Percentiles rank a stretch among this genome's conserved stretches.
phyloP scores from a whole-genome alignment of 2,329 filamentous ascomycete species.

The Epichloe sylvatica region DNA sequence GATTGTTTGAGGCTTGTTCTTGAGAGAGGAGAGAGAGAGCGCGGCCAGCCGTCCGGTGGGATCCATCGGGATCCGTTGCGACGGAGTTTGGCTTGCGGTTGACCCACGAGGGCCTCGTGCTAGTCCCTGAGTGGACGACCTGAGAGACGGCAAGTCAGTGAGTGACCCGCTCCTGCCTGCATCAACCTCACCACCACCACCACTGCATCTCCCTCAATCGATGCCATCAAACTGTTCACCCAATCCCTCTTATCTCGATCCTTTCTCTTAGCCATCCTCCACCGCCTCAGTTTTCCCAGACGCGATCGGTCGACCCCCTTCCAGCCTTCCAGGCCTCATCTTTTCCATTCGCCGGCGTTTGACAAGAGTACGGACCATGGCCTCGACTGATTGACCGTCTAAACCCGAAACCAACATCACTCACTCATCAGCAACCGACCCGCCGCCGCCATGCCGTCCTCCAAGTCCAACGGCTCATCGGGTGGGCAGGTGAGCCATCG shows the following conservation, averaged over 20 bases:
- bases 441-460: conserved; percentile 31
- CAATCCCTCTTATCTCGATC: no score
- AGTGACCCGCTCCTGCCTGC: neutral
- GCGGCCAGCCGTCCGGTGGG: neutral
- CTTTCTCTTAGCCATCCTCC: neutral
- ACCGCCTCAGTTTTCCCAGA: neutral
- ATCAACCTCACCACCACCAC: neutral
- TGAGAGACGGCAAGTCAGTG: neutral
- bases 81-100: no score
- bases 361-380: conserved; percentile 22
- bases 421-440: neutral
- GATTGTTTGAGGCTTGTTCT: no score
- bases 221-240: neutral
- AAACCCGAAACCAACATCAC: neutral
- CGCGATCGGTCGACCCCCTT: neutral
- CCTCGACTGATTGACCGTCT: conserved; percentile 20
- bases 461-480: conserved; percentile 35
- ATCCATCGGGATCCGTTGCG: no score
- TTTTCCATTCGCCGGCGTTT: neutral
- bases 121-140: no score
- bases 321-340: neutral
- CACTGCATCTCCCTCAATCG: neutral
- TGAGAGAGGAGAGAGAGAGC: no score
- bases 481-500: conserved; percentile 52
- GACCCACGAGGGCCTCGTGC: no score